These are phyloP conservation scores for Xerocomus nothofagi DNA, from an alignment of 1,284 basidiomycete genomes.

Conservation along the genomic window DNA sequence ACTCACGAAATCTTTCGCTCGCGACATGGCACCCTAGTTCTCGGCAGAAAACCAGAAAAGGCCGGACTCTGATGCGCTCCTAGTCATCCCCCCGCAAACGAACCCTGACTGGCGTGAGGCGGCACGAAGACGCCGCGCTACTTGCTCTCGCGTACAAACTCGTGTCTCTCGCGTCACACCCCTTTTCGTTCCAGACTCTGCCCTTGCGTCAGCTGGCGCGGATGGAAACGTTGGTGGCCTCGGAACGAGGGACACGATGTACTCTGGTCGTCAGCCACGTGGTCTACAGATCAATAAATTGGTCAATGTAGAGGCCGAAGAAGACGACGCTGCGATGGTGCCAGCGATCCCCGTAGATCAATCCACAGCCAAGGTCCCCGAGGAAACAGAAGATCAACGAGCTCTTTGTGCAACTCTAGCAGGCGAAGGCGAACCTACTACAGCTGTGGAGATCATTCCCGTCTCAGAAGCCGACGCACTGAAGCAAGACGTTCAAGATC, in stretches of 20 bases:
- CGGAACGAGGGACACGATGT: constrained; percentile 67
- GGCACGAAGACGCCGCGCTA: constrained; percentile 53
- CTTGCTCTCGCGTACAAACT: constrained; percentile 19
- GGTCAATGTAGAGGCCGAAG: constrained; percentile 30
- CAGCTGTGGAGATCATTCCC: constrained; percentile 53
- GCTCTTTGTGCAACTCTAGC: constrained; percentile 75
- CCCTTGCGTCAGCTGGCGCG: constrained; percentile 58
- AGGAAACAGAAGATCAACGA: constrained; percentile 66
- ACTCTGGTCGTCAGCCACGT: constrained; percentile 62
- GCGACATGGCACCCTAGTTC: constrained; percentile 35
- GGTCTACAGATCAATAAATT: constrained; percentile 59
- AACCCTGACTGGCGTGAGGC: constrained; percentile 88
- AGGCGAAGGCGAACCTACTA: constrained; percentile 44
- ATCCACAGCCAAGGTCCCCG: constrained; percentile 34
- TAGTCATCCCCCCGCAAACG: constrained; percentile 81
- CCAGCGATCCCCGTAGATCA: constrained; percentile 3
- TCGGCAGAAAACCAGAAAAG: constrained; percentile 44
- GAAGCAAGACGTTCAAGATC: constrained; percentile 73
- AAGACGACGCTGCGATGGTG: constrained; percentile 23
- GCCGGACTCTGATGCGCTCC: constrained; percentile 50
- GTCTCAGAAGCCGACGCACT: constrained; percentile 79
- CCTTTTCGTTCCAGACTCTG: constrained; percentile 71
- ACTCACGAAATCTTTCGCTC: constrained; percentile 25
- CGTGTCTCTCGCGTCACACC: constrained; percentile 7
- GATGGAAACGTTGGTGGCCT: constrained; percentile 81